A percentile compares a stretch with the other conserved stretches of the same genome.
Evolutionary conservation across 352 stramenopile genomes (phyloP).

Genomic region (Phytophthora agathidicida): DNA sequence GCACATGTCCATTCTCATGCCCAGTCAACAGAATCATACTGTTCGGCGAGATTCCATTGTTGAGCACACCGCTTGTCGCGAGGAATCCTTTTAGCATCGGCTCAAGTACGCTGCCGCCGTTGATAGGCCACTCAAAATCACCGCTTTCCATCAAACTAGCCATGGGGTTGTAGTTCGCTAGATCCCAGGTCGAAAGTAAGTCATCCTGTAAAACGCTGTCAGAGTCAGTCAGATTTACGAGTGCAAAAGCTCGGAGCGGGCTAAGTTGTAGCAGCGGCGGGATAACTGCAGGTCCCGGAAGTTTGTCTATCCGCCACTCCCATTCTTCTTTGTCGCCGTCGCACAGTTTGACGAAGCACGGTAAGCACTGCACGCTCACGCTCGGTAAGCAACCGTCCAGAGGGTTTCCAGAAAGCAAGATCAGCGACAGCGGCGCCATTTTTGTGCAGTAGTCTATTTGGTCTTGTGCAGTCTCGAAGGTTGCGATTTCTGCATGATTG

Average conservation of each 20-base stretch:
- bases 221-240: conserved; percentile 46
- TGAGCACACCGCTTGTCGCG: conserved; percentile 24
- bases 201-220: conserved; percentile 56
- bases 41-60: conserved; percentile 38
- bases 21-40: conserved; percentile 62
- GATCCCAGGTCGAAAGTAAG: conserved; percentile 44
- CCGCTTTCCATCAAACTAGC: conserved; percentile 36
- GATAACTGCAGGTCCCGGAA: conserved; percentile 40
- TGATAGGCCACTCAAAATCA: conserved; percentile 79
- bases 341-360: conserved; percentile 59
- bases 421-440: conserved; percentile 60
- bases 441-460: conserved; percentile 62
- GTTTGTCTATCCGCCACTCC: conserved; percentile 57
- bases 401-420: conserved; percentile 76
- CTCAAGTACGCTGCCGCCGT: conserved; percentile 62
- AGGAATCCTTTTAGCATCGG: conserved; percentile 62
- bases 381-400: conserved; percentile 67
- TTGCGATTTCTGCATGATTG: conserved; percentile 58
- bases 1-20: conserved; percentile 56
- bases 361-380: conserved; percentile 69
- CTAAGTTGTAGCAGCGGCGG: conserved; percentile 60
- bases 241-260: conserved; percentile 46
- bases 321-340: conserved; percentile 73
- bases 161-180: conserved; percentile 44
- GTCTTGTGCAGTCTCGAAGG: conserved; percentile 52